Base-by-base conservation (phyloP, 1,284 basidiomycete genomes). In the Chiua sp. region DNA sequence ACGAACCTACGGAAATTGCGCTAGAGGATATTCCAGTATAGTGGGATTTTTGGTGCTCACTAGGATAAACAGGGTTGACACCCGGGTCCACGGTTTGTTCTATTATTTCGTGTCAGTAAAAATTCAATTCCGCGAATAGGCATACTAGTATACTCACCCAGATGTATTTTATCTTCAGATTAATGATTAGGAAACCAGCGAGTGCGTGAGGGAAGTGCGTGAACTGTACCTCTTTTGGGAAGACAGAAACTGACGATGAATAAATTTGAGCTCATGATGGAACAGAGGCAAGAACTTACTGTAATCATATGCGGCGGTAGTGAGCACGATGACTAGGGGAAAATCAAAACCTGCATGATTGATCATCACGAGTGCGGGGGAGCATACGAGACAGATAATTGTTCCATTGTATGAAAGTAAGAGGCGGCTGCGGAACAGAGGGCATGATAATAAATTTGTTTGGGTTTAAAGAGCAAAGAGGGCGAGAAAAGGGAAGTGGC, bases 131-230 rank as follows among this genome's bases (percentile, higher is more conserved):
- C 42, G n/a, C 11, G 20, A 44, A n/a, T 22, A 7, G 32, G 7
- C 12, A 18, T 3, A 16, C 18, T n/a, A n/a, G n/a, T n/a, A n/a
- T n/a, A 7, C 57, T 37, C 4, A 56, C 62, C 57, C 62, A 64
- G 8, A 63, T 54, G 28, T 64, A 60, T 37, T 64, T 51, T 23
- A 63, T 51, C 62, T 64, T 32, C 7, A 18, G 49, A 47, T 4
- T 22, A 32, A 46, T 32, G 46, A 42, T 50, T 28, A 32, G 28
- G 30, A 53, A 11, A 35, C 16, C 22, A 20, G 20, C 18, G 13
- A 2, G 18, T 39, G 37, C 37, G 18, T 39, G 20, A 16, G 4
- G 18, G 5, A 39, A 20, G 7, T 18, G 20, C 3, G 18, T 39
- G 37, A 39, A 20, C 22, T 18, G 20, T 32, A 57, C 55, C 55